A percentile compares a stretch with the other conserved stretches of the same genome.
phyloP scores from a whole-genome alignment of 257 asterid species.

The Leptodermis oblonga region DNA sequence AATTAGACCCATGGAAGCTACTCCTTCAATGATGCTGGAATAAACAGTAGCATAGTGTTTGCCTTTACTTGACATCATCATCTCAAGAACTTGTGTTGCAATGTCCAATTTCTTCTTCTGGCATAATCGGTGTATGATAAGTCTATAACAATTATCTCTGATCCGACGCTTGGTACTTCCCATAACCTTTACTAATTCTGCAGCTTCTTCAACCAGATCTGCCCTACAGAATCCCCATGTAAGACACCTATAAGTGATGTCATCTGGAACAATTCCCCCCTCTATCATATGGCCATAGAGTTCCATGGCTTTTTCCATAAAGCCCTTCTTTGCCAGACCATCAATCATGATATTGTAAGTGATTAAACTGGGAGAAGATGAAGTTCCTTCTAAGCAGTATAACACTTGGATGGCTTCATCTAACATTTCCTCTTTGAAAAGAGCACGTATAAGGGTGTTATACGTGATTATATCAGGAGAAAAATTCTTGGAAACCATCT shows the following conservation, averaged over 20 bases:
- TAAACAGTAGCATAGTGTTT: slow-evolving; percentile 27
- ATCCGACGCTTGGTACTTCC: slow-evolving; percentile 35
- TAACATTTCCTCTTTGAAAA: slow-evolving; percentile 55
- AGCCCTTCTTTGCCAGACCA: slow-evolving; percentile 69
- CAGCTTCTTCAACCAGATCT: slow-evolving; percentile 70
- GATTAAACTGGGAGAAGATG: slow-evolving; percentile 52
- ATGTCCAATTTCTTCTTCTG: slow-evolving; percentile 47
- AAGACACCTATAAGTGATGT: slow-evolving; percentile 67
- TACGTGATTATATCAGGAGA: slow-evolving; percentile 73
- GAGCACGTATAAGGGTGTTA: slow-evolving; percentile 70
- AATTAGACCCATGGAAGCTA: slow-evolving; percentile 61
- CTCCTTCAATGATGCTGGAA: slow-evolving; percentile 46
- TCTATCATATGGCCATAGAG: slow-evolving; percentile 56
- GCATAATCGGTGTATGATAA: slow-evolving; percentile 61
- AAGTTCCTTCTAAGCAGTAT: slow-evolving; percentile 31
- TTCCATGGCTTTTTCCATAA: slow-evolving; percentile 64
- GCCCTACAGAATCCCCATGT: slow-evolving; percentile 82
- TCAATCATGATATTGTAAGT: slow-evolving; percentile 77
- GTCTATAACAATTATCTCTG: slow-evolving; percentile 71
- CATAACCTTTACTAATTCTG: slow-evolving; percentile 49
- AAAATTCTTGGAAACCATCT: slow-evolving; percentile 50
- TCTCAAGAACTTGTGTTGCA: slow-evolving; percentile 52
- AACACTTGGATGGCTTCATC: slow-evolving; percentile 64
- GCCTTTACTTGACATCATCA: slow-evolving; percentile 43
- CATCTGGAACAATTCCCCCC: slow-evolving; percentile 64